Percentiles rank a stretch among this genome's conserved stretches.
Conservation (phyloP, 768 basidiomycete genomes). For the Lyophyllum shimeji region DNA sequence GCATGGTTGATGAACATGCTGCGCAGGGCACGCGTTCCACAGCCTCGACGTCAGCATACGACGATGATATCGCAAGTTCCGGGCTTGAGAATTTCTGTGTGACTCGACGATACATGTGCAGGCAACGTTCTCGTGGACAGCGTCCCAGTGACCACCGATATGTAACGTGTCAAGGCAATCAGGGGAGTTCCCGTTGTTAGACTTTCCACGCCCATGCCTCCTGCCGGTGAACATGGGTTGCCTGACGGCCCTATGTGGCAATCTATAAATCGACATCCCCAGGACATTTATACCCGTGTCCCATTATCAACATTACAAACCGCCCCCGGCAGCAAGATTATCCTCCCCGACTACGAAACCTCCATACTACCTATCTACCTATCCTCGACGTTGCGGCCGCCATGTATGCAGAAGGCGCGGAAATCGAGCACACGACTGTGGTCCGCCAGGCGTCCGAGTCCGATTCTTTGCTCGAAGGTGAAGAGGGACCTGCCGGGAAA, state of each 20-base stretch:
- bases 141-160: too few species aligned
- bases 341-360: neutral
- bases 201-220: neutral
- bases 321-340: too few species aligned
- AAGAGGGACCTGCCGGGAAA: constrained; percentile 31
- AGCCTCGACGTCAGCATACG: neutral
- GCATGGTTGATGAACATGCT: neutral
- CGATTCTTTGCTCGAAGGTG: constrained; percentile 19
- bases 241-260: too few species aligned
- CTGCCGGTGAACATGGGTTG: neutral
- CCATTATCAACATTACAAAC: neutral
- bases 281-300: neutral
- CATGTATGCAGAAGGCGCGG: constrained; percentile 20
- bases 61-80: neutral
- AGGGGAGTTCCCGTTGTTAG: neutral
- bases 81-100: neutral
- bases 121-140: neutral
- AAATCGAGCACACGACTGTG: constrained; percentile 14
- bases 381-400: neutral
- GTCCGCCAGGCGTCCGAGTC: constrained; percentile 17
- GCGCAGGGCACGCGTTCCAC: neutral
- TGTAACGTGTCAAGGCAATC: neutral
- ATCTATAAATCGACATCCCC: constrained; percentile 3
- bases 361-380: neutral
- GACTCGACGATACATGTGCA: neutral